Evolutionary conservation across 2,329 filamentous ascomycete genomes (phyloP).

Genomic region (Diaporthe longicolla): DNA sequence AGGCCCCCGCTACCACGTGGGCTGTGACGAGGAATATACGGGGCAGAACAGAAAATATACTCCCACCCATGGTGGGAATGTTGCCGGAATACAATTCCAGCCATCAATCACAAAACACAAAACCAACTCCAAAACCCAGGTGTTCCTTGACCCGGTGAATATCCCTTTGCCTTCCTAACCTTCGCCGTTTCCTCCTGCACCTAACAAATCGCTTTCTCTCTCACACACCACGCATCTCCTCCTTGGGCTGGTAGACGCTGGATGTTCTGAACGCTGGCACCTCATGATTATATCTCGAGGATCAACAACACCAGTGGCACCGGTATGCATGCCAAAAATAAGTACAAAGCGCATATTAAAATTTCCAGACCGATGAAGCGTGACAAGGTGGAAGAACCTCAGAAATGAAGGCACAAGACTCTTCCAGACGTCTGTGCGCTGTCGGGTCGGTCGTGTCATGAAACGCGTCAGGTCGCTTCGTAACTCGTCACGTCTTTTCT

Average conservation of each 20-base stretch:
- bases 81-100: conserved; percentile 38
- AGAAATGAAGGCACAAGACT: background rate
- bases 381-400: conserved; percentile 3
- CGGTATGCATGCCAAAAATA: conserved; percentile 37
- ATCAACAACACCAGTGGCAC: conserved; percentile 6
- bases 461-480: conserved; percentile 32
- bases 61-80: conserved; percentile 7
- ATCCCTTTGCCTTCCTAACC: conserved; percentile 30
- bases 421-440: background rate
- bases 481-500: conserved; percentile 40
- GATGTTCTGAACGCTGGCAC: background rate
- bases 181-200: conserved; percentile 6
- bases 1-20: conserved; percentile 13
- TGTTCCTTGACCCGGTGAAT: conserved; percentile 29
- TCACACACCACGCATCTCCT: conserved; percentile 2
- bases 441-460: background rate
- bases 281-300: conserved; percentile 8
- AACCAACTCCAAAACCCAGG: conserved; percentile 20
- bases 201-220: background rate
- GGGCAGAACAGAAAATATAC: conserved; percentile 29
- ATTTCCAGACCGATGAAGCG: background rate
- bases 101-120: conserved; percentile 34
- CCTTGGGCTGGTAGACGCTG: conserved; percentile 15
- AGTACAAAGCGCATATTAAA: conserved; percentile 3
- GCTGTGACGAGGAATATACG: conserved; percentile 2